phyloP scores from a whole-genome alignment of 2,329 filamentous ascomycete species.

The Macrophomina phaseolina region DNA sequence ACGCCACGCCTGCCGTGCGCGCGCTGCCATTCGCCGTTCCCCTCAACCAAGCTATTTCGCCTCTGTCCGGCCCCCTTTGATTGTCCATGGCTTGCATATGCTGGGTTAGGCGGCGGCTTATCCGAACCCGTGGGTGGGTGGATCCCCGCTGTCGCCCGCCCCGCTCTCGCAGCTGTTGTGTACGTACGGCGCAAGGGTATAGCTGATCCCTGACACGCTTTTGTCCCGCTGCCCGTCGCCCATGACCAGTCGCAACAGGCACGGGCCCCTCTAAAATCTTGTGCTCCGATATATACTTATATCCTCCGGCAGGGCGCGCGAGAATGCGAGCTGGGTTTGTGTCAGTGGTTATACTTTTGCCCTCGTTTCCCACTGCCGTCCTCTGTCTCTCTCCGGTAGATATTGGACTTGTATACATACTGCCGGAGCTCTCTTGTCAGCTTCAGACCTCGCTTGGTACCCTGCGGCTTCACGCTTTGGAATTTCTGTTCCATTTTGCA shows the following conservation, averaged over 20 bases:
- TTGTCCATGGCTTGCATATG: neutral
- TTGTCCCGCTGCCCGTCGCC: neutral
- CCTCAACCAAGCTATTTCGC: neutral
- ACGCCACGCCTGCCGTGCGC: neutral
- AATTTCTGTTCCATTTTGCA: too few species aligned
- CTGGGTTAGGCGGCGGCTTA: neutral
- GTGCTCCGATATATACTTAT: conserved; percentile 4
- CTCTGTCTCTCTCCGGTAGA: neutral
- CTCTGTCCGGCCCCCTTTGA: neutral
- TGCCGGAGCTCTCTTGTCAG: too few species aligned
- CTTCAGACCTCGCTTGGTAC: neutral
- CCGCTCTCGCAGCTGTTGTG: neutral
- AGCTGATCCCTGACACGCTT: conserved; percentile 5
- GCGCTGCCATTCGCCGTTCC: conserved; percentile 8
- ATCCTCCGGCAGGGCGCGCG: too few species aligned
- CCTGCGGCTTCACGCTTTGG: too few species aligned
- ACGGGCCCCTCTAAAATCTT: neutral
- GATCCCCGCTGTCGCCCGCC: neutral
- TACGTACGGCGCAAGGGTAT: neutral
- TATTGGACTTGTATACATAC: too few species aligned
- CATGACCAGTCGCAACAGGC: neutral
- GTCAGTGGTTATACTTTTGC: too few species aligned
- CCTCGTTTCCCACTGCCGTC: neutral
- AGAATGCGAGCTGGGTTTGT: too few species aligned
- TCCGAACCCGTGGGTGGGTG: neutral